Percentiles rank a stretch among this genome's conserved stretches.
phyloP scores from a whole-genome alignment of 345 rosid genomes.

The Diplotaxis tenuifolia region DNA sequence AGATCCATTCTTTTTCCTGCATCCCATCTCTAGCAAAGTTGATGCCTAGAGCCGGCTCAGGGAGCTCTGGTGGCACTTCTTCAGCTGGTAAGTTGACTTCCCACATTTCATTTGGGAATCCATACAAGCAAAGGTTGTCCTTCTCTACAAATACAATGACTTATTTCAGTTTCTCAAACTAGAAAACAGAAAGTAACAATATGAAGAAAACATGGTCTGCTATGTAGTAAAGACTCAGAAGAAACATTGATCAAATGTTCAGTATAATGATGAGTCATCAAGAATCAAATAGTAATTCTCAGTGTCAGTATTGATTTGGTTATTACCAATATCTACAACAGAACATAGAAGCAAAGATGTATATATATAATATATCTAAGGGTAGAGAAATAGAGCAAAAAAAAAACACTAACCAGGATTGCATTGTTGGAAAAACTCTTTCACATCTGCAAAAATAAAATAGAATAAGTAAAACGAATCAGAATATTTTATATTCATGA shows the following conservation, averaged over 20 bases:
- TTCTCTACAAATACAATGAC: slow-evolving; percentile 47
- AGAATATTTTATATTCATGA: background rate
- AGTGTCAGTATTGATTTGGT: background rate
- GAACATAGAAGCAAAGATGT: background rate
- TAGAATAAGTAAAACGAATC: background rate
- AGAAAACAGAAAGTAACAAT: background rate
- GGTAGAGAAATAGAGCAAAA: too few relatives aligned
- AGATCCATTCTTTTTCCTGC: slow-evolving; percentile 78
- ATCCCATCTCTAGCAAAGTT: slow-evolving; percentile 88
- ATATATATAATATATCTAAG: too few relatives aligned
- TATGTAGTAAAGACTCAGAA: background rate
- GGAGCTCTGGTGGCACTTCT: slow-evolving; percentile 91
- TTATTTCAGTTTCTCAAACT: background rate
- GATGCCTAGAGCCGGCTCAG: slow-evolving; percentile 88
- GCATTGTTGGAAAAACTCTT: slow-evolving; percentile 65
- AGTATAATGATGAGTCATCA: background rate
- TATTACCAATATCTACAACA: background rate
- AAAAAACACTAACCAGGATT: slow-evolving; percentile 64
- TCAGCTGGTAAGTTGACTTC: slow-evolving; percentile 86
- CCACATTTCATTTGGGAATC: slow-evolving; percentile 71
- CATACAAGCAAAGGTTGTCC: slow-evolving; percentile 86
- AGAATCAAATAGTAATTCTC: too few relatives aligned
- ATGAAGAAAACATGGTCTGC: too few relatives aligned
- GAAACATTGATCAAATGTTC: background rate
- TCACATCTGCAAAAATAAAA: slow-evolving; percentile 54